Base-by-base conservation (phyloP, 768 basidiomycete genomes). In the Xerocomellus amylosporus region DNA sequence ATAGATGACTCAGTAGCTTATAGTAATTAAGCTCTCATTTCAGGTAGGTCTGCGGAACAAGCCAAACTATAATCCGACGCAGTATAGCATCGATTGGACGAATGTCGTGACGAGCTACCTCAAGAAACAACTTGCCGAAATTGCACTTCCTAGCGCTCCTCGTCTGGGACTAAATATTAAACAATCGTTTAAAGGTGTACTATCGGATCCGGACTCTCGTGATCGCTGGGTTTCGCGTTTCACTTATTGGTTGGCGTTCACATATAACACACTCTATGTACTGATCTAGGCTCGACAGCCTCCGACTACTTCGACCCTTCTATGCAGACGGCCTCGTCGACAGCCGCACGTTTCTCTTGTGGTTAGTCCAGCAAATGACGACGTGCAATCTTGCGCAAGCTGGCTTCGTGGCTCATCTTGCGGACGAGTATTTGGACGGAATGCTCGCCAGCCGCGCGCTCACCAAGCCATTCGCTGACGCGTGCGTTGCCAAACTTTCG, bases 11-110 rank as follows among this genome's bases (percentile, higher is more conserved):
- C 34, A 22, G 1, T 56, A 2, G 9, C 31, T 46, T 46, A 42
- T 22, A n/a, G 22, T n/a, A 31, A 5, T 48, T 54, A 15, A 58
- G 38, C 43, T 26, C 46, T 28, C 22, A 3, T 46, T 31, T 46
- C 56, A 89, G 89, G 83, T 86, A 20, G 88, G 87, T 28, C 71
- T 90, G 39, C 79, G 88, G 40, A 87, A 90, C 60, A 89, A 88
- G 63, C 87, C 88, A 4, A 69, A 80, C n/a, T 91, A 89, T 68
- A 86, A 89, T 60, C 88, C 90, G 1, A 85, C 80, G 6, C 89
- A 88, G 61, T 92, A 93, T 65, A 91, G 90, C 58, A 70, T 88
- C 15, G 90, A 93, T 53, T 92, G 90, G 89, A 86, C 92, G 2
- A 87, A 83, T 62, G 79, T 90, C 8, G 81, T 93, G 31, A 90